phyloP scores from a whole-genome alignment of 2,329 filamentous ascomycete species.

The Coniochaeta ligniaria region DNA sequence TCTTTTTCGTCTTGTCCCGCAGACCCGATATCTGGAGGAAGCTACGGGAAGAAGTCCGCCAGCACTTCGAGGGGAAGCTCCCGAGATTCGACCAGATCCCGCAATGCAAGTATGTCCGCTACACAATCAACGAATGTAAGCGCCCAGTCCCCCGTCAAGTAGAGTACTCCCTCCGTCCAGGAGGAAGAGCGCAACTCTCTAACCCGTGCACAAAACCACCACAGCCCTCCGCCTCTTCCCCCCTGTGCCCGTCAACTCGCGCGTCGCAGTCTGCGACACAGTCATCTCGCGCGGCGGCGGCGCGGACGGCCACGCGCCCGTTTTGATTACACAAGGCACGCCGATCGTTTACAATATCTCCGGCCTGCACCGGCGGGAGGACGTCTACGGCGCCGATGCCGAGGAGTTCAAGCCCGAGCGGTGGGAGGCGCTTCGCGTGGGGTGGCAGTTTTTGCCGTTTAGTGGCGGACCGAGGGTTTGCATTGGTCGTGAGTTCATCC shows the following conservation, averaged over 20 bases:
- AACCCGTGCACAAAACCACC: neutral
- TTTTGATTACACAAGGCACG: slow-evolving; percentile 30
- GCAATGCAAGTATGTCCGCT: neutral
- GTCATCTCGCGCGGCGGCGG: slow-evolving; percentile 34
- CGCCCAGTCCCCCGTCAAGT: no score
- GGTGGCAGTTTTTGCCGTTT: neutral
- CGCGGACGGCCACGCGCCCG: slow-evolving; percentile 26
- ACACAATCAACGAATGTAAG: neutral
- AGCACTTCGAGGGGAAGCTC: neutral
- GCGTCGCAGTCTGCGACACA: slow-evolving; percentile 31
- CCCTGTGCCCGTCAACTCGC: slow-evolving; percentile 33
- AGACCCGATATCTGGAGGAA: slow-evolving; percentile 33
- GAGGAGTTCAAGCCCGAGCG: slow-evolving; percentile 38
- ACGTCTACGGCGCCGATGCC: slow-evolving; percentile 34
- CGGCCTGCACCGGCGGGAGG: slow-evolving; percentile 29
- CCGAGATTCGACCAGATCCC: neutral
- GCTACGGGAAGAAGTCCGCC: slow-evolving; percentile 34
- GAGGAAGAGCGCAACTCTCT: no score
- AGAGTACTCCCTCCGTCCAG: no score
- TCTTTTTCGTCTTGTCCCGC: slow-evolving; percentile 39
- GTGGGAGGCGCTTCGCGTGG: slow-evolving; percentile 23
- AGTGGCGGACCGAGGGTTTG: neutral
- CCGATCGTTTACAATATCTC: slow-evolving; percentile 26
- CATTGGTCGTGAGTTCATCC: neutral
- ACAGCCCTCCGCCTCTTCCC: slow-evolving; percentile 35